These are phyloP conservation scores for Tylopilus felleus DNA, from an alignment of 768 basidiomycete species.

Conservation along the genomic window DNA sequence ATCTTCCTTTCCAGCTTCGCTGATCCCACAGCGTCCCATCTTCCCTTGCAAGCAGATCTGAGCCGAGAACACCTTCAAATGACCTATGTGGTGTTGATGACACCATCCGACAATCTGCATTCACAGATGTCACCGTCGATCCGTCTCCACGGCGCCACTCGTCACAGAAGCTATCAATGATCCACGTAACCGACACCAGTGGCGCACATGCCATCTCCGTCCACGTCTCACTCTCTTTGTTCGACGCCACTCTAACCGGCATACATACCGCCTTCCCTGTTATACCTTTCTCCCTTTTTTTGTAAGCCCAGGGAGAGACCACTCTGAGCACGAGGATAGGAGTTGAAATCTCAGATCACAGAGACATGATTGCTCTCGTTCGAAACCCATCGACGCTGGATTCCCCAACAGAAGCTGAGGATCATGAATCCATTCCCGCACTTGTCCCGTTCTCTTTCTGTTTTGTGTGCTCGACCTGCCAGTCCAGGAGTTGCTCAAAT, in stretches of 20 bases:
- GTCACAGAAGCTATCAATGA: background rate
- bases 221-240: background rate
- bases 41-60: conserved; percentile 59
- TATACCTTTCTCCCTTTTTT: conserved; percentile 17
- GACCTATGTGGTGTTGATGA: conserved; percentile 12
- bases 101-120: background rate
- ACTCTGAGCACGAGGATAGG: conserved; percentile 24
- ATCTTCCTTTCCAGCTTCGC: conserved; percentile 56
- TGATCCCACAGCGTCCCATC: conserved; percentile 89
- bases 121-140: background rate
- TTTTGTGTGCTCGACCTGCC: conserved; percentile 75
- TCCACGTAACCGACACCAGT: background rate
- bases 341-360: conserved; percentile 24
- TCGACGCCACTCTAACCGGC: background rate
- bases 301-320: no score
- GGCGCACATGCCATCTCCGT: background rate
- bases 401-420: conserved; percentile 17
- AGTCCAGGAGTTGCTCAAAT: conserved; percentile 66
- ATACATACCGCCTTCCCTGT: conserved; percentile 16
- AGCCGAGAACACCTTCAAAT: conserved; percentile 3
- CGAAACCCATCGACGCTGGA: conserved; percentile 5
- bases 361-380: conserved; percentile 12
- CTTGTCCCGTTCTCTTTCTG: conserved; percentile 54
- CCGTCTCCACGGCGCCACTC: background rate
- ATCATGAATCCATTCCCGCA: background rate